Base-by-base conservation (phyloP, 345 rosid genomes). In the Raphanus raphanistrum region DNA sequence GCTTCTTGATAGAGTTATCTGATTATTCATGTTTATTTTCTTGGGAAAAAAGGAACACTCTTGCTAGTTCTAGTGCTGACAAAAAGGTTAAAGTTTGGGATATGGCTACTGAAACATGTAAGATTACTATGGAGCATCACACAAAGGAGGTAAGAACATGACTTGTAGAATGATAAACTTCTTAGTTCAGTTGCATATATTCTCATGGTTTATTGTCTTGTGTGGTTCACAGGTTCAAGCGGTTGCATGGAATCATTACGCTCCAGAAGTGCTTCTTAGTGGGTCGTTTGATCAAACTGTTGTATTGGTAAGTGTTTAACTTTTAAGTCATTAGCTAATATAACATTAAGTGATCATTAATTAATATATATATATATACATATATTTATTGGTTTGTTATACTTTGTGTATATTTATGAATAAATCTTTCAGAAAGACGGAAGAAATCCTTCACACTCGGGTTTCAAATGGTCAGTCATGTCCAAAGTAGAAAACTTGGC, bases 61-160 rank as follows among this genome's bases (percentile, higher is more conserved):
- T 92, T 80, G 99, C 97, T 29, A 92, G 99, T 82, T 92, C 89
- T 59, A 84, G 96, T 85, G 98, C 90, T 12, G 98, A 92, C 81
- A 88, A 82, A 80, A 86, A 69, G 76, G 91, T 92, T 71, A 90
- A 94, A 83, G 85, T 94, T 75, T 92, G 98, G 98, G 97, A 92
- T 82, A 84, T 90, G 41, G 88, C 87, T 82, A 81, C 88, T 75
- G 97, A 85, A 79, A 81, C 84, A 75, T 94, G 98, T 84, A 81
- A 70, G 65, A 82, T 84, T 67, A 92, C 97, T 63, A 82, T 90
- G 96, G 92, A 88, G 69, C 92, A 92, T 84, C 98, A 94, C 80
- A 84, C 86, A 12, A 92, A 88, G 79, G 87, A 94, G 97, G 98
- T 81, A 86, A 64, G 80, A 57, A 74, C 41, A 10, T 45, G 29